Base-by-base conservation (phyloP, 2,329 filamentous ascomycete species). In the Sarocladium oryzae region DNA sequence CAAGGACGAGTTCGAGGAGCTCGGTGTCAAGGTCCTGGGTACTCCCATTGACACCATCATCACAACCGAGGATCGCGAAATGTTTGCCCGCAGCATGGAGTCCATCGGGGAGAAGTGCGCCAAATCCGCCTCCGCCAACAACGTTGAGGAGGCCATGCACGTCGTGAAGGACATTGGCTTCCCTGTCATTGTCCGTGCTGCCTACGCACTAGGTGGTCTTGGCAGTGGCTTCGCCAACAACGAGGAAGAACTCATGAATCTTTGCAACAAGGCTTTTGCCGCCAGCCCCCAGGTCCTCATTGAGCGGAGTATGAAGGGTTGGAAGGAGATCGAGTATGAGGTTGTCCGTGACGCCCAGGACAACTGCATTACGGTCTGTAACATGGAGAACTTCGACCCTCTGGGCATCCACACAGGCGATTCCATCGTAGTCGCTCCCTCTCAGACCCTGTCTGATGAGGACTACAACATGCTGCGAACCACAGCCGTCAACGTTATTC, bases 321-420 rank as follows among this genome's bases (percentile, higher is more conserved):
- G 93, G 93, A 99, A 99, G 71, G 93, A 99, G 71, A 95, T 97
- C 56, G 93, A 99, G 69, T 99, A 97, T 65, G 93, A 99, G 69
- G 93, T 97, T 55, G 93, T 99, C 36, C 86, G 93, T 63, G 93
- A 97, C 74, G 87, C 85, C 52, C 84, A 89, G 61, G 91, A 99
- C 74, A 97, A 97, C 78, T 99, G 93, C 68, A 97, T 99, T 66
- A 99, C 93, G 6, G 93, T 99, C 55, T 99, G 93, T 70, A 99
- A 99, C 76, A 97, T 99, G 93, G 93, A 99, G 75, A 99, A 99
- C 74, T 99, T 99, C 63, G 93, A 99, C 68, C 93, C 93, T 51
- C 84, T 99, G 1, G 93, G 93, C 62, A 97, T 97, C 56, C 93
- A 97, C 65, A 99, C 93, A 2, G 93, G 93, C 68, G 93, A 99